phyloP scores from a whole-genome alignment of 2,329 filamentous ascomycete species.

The Beauveria australis region DNA sequence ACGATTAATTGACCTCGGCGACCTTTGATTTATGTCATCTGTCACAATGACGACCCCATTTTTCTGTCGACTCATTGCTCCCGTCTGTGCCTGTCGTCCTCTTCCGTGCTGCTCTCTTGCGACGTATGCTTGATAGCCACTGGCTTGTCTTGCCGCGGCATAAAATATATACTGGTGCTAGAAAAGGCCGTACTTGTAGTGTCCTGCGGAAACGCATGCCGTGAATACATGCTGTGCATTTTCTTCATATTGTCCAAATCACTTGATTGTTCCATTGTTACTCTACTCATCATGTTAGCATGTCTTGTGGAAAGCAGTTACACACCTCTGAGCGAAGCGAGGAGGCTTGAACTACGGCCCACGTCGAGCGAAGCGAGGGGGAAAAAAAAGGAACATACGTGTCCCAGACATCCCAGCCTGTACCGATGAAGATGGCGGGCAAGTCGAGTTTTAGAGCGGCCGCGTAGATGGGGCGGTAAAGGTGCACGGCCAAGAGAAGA shows the following conservation, averaged over 20 bases:
- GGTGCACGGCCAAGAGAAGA: constrained; percentile 55
- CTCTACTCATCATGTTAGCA: constrained; percentile 6
- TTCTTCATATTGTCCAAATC: constrained; percentile 25
- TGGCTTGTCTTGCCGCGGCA: not conserved
- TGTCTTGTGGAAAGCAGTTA: not conserved
- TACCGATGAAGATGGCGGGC: constrained; percentile 52
- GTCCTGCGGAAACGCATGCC: constrained; percentile 30
- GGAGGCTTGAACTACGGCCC: not conserved
- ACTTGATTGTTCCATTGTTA: constrained; percentile 1
- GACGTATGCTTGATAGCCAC: no score
- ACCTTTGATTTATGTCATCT: no score
- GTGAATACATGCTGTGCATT: constrained; percentile 24
- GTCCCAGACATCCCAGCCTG: constrained; percentile 42
- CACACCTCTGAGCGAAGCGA: not conserved
- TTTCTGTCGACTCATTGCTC: no score
- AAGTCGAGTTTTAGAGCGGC: constrained; percentile 35
- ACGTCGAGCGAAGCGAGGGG: not conserved
- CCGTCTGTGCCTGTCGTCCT: no score
- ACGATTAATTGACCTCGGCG: not conserved
- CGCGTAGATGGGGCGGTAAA: constrained; percentile 47
- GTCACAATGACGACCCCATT: no score
- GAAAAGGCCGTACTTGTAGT: constrained; percentile 28
- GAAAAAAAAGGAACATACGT: constrained; percentile 26
- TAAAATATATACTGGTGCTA: constrained; percentile 34
- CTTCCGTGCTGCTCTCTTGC: no score